Evolutionary conservation across 768 basidiomycete genomes (phyloP), one percentile per base, ranked within the genome.

Genomic region (Podaxis sp.): DNA sequence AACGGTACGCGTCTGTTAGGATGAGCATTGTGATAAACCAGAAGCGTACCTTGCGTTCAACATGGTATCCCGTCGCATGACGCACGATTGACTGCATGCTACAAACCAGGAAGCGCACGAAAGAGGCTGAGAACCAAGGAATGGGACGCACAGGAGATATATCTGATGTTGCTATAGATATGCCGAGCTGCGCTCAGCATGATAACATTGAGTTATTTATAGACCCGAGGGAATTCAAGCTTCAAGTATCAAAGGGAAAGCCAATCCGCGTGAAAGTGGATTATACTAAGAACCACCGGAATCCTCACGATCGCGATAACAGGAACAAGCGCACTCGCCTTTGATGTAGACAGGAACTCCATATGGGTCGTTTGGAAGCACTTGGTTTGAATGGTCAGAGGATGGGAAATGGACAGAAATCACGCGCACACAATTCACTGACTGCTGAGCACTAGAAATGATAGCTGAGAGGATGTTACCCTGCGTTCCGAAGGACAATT

Each of bases 171-270:
- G 33, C 49, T 50, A 55, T 55, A 40, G 36, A 59, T 59, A 40
- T 51, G 47, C 33, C n/a, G 50, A 59, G 50, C 33, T 25, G 40
- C 17, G 12, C 15, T 40, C 24, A 22, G 19, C 54, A 40, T 55
- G 54, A 17, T 46, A 22, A 19, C 19, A 3, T n/a, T 55, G 33
- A 17, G 19, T 13, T 52, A 59, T 51, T 38, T 59, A 36, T 51
- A 41, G 49, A 51, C 12, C 25, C 49, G 49, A 59, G 47, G 58
- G 58, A 59, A 59, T 59, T 51, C 50, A 59, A 38, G 50, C 50
- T 51, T 50, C 49, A 27, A 1, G 6, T 1, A 24, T 59, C 49
- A 51, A 51, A 27, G 50, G 17, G 37, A 15, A 19, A 29, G n/a
- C 37, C 13, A 37, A 24, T 51, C 49, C 36, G 22, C 22, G 37